Evolutionary conservation across 441 rosid genomes (phyloP), one percentile per base, ranked within the genome.

Genomic region (Euphorbia schlechtendalii): DNA sequence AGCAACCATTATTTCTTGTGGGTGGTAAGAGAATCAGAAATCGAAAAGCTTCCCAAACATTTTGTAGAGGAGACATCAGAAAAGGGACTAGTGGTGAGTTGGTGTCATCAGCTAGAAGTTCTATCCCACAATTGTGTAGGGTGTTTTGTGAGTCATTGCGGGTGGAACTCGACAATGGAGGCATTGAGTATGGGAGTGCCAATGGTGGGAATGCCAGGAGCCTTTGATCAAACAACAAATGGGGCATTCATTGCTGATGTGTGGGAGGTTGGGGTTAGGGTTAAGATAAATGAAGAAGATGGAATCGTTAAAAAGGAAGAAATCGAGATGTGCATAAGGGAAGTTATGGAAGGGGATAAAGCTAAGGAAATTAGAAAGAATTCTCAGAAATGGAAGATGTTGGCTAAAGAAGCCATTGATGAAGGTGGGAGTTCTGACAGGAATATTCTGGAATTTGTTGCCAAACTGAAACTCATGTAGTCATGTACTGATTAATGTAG

Each of bases 131-230:
- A 65, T 55, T 75, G 81, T 8, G 61, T 79, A 0, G 86, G 86
- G 4, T 82, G 86, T 51, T 83, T 80, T 59, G 24, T 83, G 17
- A 82, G 81, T 10, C 86, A 83, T 36, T 78, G 84, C 56, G 87
- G 89, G 3, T 82, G 82, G 85, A 84, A 82, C 68, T 84, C 89
- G 3, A 77, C 81, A 0, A 34, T 82, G 7, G 92, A 86, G 68
- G 82, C 83, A 0, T 38, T 86, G 67, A 66, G 84, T 64, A 68
- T 79, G 21, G 87, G 86, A 14, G 81, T 86, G 27, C 87, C 89
- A 5, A 71, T 84, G 81, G 85, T 82, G 63, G 80, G 73, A 0
- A 82, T 86, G 87, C 85, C 87, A 3, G 82, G 80, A 13, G 80
- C 82, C 81, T 66, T 80, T 0, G 89, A 86, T 65, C 88, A 83